Percentiles rank a stretch among this genome's conserved stretches.
Conservation (phyloP, 192 early-diverging fungal species). For the Martensiomyces pterosporus region DNA sequence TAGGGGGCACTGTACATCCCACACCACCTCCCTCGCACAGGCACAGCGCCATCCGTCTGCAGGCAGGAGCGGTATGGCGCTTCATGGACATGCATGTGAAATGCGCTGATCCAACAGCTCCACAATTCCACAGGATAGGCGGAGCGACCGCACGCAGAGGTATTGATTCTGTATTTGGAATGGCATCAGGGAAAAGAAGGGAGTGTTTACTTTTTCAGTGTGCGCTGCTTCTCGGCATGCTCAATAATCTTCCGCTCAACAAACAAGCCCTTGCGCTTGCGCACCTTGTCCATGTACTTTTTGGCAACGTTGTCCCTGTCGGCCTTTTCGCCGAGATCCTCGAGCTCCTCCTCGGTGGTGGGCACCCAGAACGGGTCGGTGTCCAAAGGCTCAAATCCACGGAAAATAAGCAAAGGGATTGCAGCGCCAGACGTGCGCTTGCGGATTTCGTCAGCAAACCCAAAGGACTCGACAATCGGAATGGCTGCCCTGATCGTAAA, state of each 20-base stretch:
- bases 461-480: slow-evolving; percentile 97
- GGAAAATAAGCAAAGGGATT: slow-evolving; percentile 91
- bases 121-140: too few relatives aligned
- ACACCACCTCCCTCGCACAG: too few relatives aligned
- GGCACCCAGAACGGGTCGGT: slow-evolving; percentile 99
- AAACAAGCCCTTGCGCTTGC: slow-evolving; percentile 93
- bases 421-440: slow-evolving; percentile 95
- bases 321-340: slow-evolving; percentile 97
- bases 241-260: slow-evolving; percentile 88
- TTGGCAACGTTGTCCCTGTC: slow-evolving; percentile 94
- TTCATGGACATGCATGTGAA: too few relatives aligned
- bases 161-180: too few relatives aligned
- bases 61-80: too few relatives aligned
- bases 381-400: slow-evolving; percentile 88
- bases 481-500: slow-evolving; percentile 83
- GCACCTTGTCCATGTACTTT: slow-evolving; percentile 93
- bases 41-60: too few relatives aligned
- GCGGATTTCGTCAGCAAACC: slow-evolving; percentile 97
- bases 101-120: too few relatives aligned
- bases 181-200: too few relatives aligned
- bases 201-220: slow-evolving; percentile 54
- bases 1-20: too few relatives aligned
- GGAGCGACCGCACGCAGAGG: too few relatives aligned
- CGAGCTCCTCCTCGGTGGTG: slow-evolving; percentile 93
- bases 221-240: slow-evolving; percentile 80